Evolutionary conservation across 1,139 yeast genomes (phyloP).

Genomic region (Taiozyma sp.): DNA sequence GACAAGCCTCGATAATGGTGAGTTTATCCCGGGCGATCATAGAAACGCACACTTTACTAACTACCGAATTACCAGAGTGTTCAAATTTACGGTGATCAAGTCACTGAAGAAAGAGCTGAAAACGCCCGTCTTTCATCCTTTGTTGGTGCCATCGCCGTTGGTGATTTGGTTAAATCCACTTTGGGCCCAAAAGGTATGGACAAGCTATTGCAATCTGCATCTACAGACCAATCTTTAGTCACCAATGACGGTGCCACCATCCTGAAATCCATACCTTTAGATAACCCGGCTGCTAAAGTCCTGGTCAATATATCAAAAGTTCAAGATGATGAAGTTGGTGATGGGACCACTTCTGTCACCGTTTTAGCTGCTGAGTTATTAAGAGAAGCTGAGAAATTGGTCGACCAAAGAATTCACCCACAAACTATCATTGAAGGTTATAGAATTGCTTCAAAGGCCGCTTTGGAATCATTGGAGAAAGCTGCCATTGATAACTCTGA

Average conservation of each 20-base stretch:
- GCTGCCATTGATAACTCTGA: conserved; percentile 72
- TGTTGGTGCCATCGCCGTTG: conserved; percentile 98
- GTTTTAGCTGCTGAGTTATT: conserved; percentile 87
- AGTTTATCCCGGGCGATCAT: not conserved
- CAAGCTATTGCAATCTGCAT: conserved; percentile 82
- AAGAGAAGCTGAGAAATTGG: conserved; percentile 91
- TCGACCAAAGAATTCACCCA: conserved; percentile 93
- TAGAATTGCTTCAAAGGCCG: conserved; percentile 81
- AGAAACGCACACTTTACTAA: conserved; percentile 1
- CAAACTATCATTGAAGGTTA: conserved; percentile 96
- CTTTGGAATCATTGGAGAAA: conserved; percentile 71
- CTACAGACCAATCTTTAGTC: conserved; percentile 70
- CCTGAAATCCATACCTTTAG: conserved; percentile 87
- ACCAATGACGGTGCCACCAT: conserved; percentile 99
- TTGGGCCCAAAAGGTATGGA: conserved; percentile 99
- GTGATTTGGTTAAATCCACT: conserved; percentile 93
- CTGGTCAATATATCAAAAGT: conserved; percentile 93
- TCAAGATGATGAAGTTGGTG: conserved; percentile 98
- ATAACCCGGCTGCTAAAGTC: conserved; percentile 98
- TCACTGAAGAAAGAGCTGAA: conserved; percentile 95
- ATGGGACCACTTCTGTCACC: conserved; percentile 98
- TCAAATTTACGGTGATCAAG: conserved; percentile 95
- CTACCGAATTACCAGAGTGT: conserved; percentile 35
- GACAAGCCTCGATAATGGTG: not conserved
- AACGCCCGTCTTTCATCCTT: conserved; percentile 96